Evolutionary conservation across 2,329 filamentous ascomycete species (phyloP), one percentile per base, ranked within the genome.

Genomic region (Fusarium sublunatum): DNA sequence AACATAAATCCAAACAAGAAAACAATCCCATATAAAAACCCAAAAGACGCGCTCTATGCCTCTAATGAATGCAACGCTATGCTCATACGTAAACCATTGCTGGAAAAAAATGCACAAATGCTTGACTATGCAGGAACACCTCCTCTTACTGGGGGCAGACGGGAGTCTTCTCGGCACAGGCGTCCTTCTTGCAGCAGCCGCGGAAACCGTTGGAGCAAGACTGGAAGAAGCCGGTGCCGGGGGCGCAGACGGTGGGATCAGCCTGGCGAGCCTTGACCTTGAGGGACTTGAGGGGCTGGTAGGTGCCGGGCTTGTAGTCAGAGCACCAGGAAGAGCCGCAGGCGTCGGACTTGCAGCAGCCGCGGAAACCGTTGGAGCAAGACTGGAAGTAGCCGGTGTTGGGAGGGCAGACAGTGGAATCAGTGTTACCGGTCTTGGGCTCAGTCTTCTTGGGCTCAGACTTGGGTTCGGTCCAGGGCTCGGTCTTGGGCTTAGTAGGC

Each of bases 161-260:
- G 22, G 61, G 43, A 13, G 31, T 42, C 58, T 63, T 63, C 22
- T 52, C 25, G 9, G 22, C 43, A 31, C 61, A 64, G 2, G 59
- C 61, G 15, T 64, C 61, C 48, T 58, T 58, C 49, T 60, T 64
- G 59, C 61, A 64, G 60, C 60, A 60, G 32, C 57, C 57, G 7
- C 57, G 57, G 57, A 60, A 60, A 0, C 57, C 57, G 35, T 57
- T 60, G 42, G 53, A 46, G 15, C 57, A 60, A 1, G 36, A 36
- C 4, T 60, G 57, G 32, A 60, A 52, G 15, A 41, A 52, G 2
- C 57, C 57, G 1, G 47, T 52, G 5, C 53, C 57, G 6, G 35
- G 35, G 10, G 53, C 35, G 46, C 57, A 64, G 40, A 63, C 59
- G 1, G 55, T 58, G 3, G 52, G 46, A 4, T 55, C 52, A 6